Base-by-base conservation (phyloP, 805 yeast genomes). In the Ogataea nakhonphanomensis region DNA sequence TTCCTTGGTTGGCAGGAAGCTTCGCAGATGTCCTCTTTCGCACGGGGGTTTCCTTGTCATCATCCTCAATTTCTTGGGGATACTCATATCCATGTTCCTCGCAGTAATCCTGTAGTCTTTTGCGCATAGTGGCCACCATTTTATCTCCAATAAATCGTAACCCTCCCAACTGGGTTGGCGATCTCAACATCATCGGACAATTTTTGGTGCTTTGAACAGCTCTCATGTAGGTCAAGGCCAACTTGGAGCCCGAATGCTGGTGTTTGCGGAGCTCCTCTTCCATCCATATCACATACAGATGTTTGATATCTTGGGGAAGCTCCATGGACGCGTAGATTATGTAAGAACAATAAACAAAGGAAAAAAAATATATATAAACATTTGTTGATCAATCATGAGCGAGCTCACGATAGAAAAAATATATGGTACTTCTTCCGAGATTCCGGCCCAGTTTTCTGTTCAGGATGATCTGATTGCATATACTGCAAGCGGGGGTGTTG, bases 71-170 rank as follows among this genome's bases (percentile, higher is more conserved):
- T 1, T 45, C 50, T 6, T 22, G 48, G 0, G 91, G 91, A 4
- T 68, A 43, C 0, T 50, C 59, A 3, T 67, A 57, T 0, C 76
- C 79, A 36, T 74, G 67, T 7, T 71, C 75, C n/a, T 61, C 51
- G 54, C 95, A 88, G 61, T 86, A 73, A 2, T 54, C 53, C 9
- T 59, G 48, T 17, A 86, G 61, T 45, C 69, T 71, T 29, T 65
- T 59, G 20, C 70, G 66, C 41, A 91, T 62, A 22, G 62, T 54
- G 2, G 59, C 63, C 25, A 84, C 77, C 7, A 85, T 79, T 41
- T 81, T 79, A 9, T 77, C 81, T 1, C 98, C 98, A 25, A 91
- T 71, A 33, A 69, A 84, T 41, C 74, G 81, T 30, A 91, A 69
- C 49, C 70, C 68, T 11, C 62, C 59, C 31, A 91, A 65, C 37